Percentiles rank a stretch among this genome's conserved stretches.
phyloP scores from a whole-genome alignment of 352 stramenopile genomes.

The Saprolegnia parasitica region DNA sequence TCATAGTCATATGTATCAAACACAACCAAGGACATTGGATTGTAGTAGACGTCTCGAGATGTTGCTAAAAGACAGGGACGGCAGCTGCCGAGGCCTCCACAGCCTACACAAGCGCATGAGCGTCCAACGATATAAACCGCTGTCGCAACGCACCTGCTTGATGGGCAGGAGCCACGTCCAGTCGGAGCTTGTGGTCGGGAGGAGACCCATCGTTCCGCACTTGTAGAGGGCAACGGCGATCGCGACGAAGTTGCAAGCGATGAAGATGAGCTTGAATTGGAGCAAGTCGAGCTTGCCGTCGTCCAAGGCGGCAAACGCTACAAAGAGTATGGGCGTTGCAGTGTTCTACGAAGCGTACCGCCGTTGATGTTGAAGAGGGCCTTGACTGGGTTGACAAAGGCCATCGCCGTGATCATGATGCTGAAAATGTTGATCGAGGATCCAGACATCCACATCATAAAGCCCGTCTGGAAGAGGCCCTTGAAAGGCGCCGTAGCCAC shows the following conservation, averaged over 20 bases:
- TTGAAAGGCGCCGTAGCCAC: conserved; percentile 88
- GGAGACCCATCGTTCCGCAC: conserved; percentile 86
- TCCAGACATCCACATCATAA: conserved; percentile 97
- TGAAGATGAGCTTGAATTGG: conserved; percentile 87
- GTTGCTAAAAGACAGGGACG: not conserved
- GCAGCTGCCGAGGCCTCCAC: conserved; percentile 65
- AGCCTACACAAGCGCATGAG: conserved; percentile 21
- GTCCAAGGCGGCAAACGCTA: conserved; percentile 71
- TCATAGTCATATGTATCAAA: not conserved
- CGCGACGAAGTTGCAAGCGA: conserved; percentile 82
- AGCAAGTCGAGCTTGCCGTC: conserved; percentile 74
- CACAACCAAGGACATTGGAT: not conserved
- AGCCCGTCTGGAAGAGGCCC: conserved; percentile 89
- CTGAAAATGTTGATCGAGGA: conserved; percentile 94
- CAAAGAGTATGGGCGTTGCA: conserved; percentile 1
- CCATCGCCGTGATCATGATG: conserved; percentile 93
- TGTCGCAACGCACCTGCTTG: conserved; percentile 38
- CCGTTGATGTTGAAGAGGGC: conserved; percentile 80
- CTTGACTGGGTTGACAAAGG: conserved; percentile 90
- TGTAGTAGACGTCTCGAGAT: not conserved
- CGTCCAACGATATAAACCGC: not conserved
- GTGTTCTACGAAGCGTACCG: conserved; percentile 32
- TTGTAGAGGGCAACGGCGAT: conserved; percentile 90
- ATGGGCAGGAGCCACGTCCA: conserved; percentile 89
- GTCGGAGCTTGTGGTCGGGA: conserved; percentile 89